Percentiles rank a stretch among this genome's conserved stretches.
These are phyloP conservation scores for Suillus weaverae DNA, from an alignment of 768 basidiomycete genomes.

Conservation along the genomic window DNA sequence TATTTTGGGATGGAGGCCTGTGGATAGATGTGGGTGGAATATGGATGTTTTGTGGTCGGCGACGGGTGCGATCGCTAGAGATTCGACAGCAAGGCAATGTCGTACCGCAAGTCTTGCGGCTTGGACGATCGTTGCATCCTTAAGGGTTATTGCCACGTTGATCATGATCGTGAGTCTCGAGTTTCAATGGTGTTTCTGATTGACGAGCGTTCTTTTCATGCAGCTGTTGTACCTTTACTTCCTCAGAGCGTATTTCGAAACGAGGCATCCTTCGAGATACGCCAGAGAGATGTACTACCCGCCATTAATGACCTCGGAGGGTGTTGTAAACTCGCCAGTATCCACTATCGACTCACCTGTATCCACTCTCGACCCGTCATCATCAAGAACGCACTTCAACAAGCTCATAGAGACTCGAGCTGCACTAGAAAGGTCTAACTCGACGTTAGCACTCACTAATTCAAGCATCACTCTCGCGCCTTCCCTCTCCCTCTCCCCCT, in stretches of 20 bases:
- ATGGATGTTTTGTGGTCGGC: conserved; percentile 68
- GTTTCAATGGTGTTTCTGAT: neutral
- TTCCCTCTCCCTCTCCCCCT: conserved; percentile 21
- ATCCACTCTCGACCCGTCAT: conserved; percentile 15
- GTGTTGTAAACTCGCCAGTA: conserved; percentile 19
- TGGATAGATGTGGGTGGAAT: conserved; percentile 58
- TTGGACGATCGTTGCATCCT: conserved; percentile 55
- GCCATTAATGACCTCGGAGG: conserved; percentile 22
- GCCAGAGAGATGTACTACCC: conserved; percentile 14
- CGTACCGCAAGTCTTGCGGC: conserved; percentile 36
- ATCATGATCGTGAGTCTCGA: conserved; percentile 50
- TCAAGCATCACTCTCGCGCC: conserved; percentile 29
- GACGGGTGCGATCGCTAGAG: conserved; percentile 21
- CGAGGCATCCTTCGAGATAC: conserved; percentile 19
- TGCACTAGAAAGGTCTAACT: conserved; percentile 16
- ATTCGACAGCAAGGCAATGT: conserved; percentile 20
- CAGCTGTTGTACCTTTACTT: conserved; percentile 26
- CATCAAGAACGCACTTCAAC: neutral
- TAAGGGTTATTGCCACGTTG: conserved; percentile 56
- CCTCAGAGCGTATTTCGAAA: conserved; percentile 16
- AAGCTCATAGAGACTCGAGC: neutral
- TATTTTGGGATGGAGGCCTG: conserved; percentile 51
- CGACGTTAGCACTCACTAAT: conserved; percentile 25
- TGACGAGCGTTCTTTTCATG: neutral
- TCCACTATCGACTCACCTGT: conserved; percentile 13